These are phyloP conservation scores for Sporobolomyces roseus DNA, from an alignment of 768 basidiomycete genomes.

Conservation along the genomic window DNA sequence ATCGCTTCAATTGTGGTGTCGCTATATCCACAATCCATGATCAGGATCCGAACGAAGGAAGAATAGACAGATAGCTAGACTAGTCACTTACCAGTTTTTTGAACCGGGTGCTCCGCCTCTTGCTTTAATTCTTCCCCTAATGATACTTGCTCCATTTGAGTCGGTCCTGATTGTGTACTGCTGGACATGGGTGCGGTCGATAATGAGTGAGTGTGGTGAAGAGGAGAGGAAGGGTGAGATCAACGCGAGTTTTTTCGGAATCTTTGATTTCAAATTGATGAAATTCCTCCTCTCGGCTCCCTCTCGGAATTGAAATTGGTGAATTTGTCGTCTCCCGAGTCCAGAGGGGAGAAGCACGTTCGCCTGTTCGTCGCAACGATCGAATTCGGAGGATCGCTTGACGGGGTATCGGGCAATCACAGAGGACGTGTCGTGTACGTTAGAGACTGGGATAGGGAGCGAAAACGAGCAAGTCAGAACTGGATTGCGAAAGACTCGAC, in stretches of 20 bases:
- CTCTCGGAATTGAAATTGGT: too few relatives aligned
- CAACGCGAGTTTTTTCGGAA: neutral
- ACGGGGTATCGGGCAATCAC: too few relatives aligned
- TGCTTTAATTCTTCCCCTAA: neutral
- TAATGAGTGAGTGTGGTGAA: neutral
- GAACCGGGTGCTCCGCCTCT: slow-evolving; percentile 14
- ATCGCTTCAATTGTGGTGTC: slow-evolving; percentile 8
- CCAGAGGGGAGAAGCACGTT: too few relatives aligned
- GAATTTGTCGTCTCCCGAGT: too few relatives aligned
- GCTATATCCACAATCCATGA: neutral
- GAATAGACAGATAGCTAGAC: neutral
- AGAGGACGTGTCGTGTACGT: too few relatives aligned
- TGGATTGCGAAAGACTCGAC: too few relatives aligned
- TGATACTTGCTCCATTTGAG: neutral
- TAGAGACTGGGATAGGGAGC: too few relatives aligned
- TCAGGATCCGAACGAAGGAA: neutral
- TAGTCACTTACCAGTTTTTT: slow-evolving; percentile 8
- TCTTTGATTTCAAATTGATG: neutral
- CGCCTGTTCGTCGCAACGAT: too few relatives aligned
- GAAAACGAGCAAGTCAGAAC: too few relatives aligned
- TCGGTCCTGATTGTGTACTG: neutral
- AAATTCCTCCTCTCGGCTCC: too few relatives aligned
- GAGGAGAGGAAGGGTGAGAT: neutral
- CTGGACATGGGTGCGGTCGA: neutral
- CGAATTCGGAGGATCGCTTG: too few relatives aligned